Conservation (phyloP, 768 basidiomycete species). For the Dioszegia crocea region DNA sequence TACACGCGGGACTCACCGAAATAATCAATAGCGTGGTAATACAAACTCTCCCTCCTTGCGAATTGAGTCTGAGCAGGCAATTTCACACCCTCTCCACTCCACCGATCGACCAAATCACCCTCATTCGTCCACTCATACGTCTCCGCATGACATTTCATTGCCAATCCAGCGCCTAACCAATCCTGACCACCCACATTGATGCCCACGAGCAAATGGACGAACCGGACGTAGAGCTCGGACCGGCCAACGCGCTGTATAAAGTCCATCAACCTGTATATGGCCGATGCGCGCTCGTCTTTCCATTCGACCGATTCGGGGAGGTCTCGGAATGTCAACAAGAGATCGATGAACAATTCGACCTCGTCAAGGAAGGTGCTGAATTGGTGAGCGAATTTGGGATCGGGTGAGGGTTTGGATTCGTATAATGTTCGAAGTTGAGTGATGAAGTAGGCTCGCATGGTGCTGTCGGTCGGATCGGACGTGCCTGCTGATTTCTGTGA, state of each 20-base stretch:
- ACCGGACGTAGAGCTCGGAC: slow-evolving; percentile 92
- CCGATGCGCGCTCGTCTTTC: slow-evolving; percentile 88
- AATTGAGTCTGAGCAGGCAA: slow-evolving; percentile 91
- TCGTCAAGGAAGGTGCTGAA: slow-evolving; percentile 80
- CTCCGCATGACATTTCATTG: slow-evolving; percentile 88
- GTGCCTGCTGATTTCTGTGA: slow-evolving; percentile 11
- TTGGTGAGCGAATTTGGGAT: slow-evolving; percentile 69
- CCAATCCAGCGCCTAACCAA: slow-evolving; percentile 64
- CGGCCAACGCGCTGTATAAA: slow-evolving; percentile 87
- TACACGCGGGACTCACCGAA: slow-evolving; percentile 58
- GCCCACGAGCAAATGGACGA: slow-evolving; percentile 89
- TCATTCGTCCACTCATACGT: slow-evolving; percentile 77
- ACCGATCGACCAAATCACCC: slow-evolving; percentile 24
- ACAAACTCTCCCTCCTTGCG: slow-evolving; percentile 87
- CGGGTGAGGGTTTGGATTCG: slow-evolving; percentile 67
- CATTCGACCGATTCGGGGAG: slow-evolving; percentile 91
- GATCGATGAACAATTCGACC: slow-evolving; percentile 85
- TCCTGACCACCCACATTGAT: slow-evolving; percentile 52
- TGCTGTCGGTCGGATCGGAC: slow-evolving; percentile 58
- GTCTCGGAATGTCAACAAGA: slow-evolving; percentile 78
- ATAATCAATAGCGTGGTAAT: slow-evolving; percentile 86
- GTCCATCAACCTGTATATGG: slow-evolving; percentile 85
- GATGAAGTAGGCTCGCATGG: slow-evolving; percentile 88
- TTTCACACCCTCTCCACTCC: slow-evolving; percentile 56
- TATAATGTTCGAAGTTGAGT: slow-evolving; percentile 84